Evolutionary conservation across 208 protist genomes (phyloP), one percentile per base, ranked within the genome.

Genomic region (Acanthamoeba triangularis): DNA sequence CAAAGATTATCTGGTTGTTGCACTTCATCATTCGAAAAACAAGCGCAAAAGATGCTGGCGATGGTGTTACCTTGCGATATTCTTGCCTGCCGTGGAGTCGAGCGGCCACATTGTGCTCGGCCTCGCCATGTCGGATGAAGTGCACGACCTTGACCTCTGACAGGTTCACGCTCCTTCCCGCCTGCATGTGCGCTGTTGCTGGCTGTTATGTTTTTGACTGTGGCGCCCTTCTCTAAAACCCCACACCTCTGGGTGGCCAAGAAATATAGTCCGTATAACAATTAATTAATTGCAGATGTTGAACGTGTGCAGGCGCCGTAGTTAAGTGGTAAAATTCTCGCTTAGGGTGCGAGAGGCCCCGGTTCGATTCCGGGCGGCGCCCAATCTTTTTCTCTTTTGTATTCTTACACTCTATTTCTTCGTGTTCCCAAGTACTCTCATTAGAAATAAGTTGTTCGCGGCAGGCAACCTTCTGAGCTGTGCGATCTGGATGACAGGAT

Each of bases 261-360:
- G 3, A 52, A 52, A 52, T 52, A 52, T 52, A 52, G n/a, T 35
- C 4, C 4, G 16, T 35, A 25, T 25, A 72, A 5, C 8, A 72
- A 72, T 14, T 33, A 72, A 72, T 25, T 3, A 35, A 72, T 25
- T 33, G 28, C n/a, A 72, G 16, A 10, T 35, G 4, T 80, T 44
- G 5, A 47, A 80, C 11, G 67, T 76, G n/a, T 33, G 63, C n/a
- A 72, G 80, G 80, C 80, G 80, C 80, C 80, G 80, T 88, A 88
- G 80, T 88, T 88, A 88, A 87, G 78, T 87, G 78, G 78, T 87
- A 87, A 88, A 88, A 88, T 88, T 88, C 80, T 88, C 80, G 80
- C 80, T 88, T 88, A 88, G 80, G 80, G 80, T 88, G 80, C 80
- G 80, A 88, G 80, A 88, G 80, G 80, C 80, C 80, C 80, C 80